Base-by-base conservation (phyloP, 1,139 yeast genomes). In the Blastobotrys ciferrii region DNA sequence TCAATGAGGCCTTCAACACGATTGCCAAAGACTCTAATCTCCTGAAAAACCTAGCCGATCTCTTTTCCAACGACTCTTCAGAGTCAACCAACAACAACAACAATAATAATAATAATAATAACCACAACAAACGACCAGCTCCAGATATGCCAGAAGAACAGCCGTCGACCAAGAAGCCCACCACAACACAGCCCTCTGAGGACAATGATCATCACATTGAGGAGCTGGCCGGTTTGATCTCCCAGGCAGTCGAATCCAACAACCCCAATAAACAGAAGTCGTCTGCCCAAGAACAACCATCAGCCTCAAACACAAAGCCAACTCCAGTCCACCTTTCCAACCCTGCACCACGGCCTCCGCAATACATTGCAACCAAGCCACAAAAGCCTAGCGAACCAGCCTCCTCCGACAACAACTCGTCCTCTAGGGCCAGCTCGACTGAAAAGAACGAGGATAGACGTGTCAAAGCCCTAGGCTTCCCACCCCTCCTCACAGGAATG, bases 381-480 rank as follows among this genome's bases (percentile, higher is more conserved):
- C 28, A n/a, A 19, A 20, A 31, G 13, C 11, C 37, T 7, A 17
- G 14, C 12, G 31, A 43, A 14, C 15, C 42, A 20, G 18, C 28
- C 9, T 23, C 28, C 9, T 23, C 35, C 2, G 31, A 43, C 31
- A 17, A 11, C 3, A 17, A 18, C 28, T 17, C 18, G 6, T 33
- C 37, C 17, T 13, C 37, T 19, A 25, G 13, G 15, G 18, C 32
- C 12, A 31, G 28, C n/a, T n/a, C 12, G 13, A 23, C 28, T 6
- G 28, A 23, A 23, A 28, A 20, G 23, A 39, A 25, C 18, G 56
- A 50, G 6, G 60, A 55, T 43, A 52, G 54, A 43, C 54, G 59
- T 5, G 61, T 58, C 19, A 54, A 54, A 31, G 63, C 65, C 3
- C 52, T 63, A 52, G 67, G 67, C 5, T 64, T 63, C 46, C 68